Percentiles rank a stretch among this genome's conserved stretches.
Evolutionary conservation across 805 yeast species (phyloP).

Genomic region (Wickerhamiella kurtzmanii): DNA sequence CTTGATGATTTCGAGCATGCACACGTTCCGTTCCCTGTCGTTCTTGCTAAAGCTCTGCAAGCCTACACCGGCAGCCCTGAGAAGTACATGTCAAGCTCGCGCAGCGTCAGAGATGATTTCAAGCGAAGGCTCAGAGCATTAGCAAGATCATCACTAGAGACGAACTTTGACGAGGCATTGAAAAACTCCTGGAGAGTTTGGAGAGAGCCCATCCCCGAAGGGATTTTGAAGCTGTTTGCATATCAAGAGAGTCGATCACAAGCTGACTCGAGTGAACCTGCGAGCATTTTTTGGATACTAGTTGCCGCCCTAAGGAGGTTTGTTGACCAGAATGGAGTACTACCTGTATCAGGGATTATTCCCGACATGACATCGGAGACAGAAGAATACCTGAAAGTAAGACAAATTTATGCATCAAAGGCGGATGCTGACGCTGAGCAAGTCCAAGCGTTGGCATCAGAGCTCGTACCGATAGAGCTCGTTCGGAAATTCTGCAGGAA

Average conservation of each 20-base stretch:
- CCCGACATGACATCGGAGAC: conserved; percentile 89
- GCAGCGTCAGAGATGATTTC: conserved; percentile 30
- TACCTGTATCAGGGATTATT: conserved; percentile 51
- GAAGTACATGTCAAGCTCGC: conserved; percentile 12
- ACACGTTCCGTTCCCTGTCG: conserved; percentile 55
- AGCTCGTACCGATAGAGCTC: conserved; percentile 27
- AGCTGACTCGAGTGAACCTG: not conserved
- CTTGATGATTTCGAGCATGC: conserved; percentile 35
- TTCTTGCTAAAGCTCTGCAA: conserved; percentile 43
- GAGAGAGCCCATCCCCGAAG: conserved; percentile 18
- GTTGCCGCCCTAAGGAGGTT: conserved; percentile 42
- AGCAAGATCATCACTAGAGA: conserved; percentile 29
- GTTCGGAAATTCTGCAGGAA: conserved; percentile 48
- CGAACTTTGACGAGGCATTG: conserved; percentile 42
- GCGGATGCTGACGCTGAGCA: conserved; percentile 36
- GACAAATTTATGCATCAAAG: conserved; percentile 42
- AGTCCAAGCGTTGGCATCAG: conserved; percentile 28
- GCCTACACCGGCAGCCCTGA: conserved; percentile 28
- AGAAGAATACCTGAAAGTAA: conserved; percentile 42
- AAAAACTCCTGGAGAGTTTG: conserved; percentile 33
- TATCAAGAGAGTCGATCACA: not conserved
- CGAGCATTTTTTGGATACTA: conserved; percentile 45
- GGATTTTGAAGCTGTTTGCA: conserved; percentile 9
- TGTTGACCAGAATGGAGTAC: conserved; percentile 24
- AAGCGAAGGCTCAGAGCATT: conserved; percentile 29